phyloP scores from a whole-genome alignment of 2,329 filamentous ascomycete genomes.

The Periconia sp. region DNA sequence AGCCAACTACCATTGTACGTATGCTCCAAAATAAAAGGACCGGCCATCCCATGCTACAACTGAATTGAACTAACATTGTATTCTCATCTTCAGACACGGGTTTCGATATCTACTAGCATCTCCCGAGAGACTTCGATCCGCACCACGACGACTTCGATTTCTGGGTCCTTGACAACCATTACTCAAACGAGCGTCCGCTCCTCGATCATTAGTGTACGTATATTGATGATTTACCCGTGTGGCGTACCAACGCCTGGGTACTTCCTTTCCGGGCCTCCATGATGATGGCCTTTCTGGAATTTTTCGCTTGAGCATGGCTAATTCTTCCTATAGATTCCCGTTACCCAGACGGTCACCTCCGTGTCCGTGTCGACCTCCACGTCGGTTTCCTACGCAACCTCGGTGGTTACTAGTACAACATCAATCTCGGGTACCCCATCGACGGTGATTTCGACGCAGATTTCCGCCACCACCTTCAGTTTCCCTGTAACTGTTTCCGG shows the following conservation, averaged over 20 bases:
- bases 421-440: neutral
- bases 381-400: neutral
- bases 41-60: neutral
- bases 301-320: no score
- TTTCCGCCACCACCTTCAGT: neutral
- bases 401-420: neutral
- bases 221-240: no score
- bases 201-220: neutral
- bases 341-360: neutral
- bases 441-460: neutral
- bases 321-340: neutral
- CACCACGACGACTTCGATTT: neutral
- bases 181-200: neutral
- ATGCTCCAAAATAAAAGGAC: neutral
- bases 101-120: neutral
- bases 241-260: no score
- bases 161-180: neutral
- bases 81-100: neutral
- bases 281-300: no score
- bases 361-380: neutral
- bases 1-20: neutral
- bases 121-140: neutral
- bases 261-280: no score
- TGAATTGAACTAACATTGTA: neutral
- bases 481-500: no score